Conservation (phyloP, 177 flowering plant species). For the Vitis hybrid region DNA sequence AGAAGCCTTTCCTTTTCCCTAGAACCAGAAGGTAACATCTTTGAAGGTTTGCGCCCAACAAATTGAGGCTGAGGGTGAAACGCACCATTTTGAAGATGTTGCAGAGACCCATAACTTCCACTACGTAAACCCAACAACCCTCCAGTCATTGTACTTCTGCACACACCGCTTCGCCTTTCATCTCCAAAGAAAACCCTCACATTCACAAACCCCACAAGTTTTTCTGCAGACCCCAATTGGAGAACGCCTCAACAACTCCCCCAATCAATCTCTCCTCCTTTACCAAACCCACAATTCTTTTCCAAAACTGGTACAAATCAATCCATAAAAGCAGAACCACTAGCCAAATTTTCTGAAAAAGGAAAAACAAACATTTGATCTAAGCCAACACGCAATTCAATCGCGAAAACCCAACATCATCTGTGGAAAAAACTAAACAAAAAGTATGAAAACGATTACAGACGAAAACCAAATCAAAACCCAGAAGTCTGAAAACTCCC, state of each 20-base stretch:
- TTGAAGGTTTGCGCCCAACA: conserved; percentile 32
- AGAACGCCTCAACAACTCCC: not conserved
- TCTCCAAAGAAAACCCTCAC: conserved; percentile 17
- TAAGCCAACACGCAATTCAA: too few relatives aligned
- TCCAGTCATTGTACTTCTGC: conserved; percentile 49
- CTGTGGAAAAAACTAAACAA: too few relatives aligned
- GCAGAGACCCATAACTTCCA: conserved; percentile 49
- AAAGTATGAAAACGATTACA: too few relatives aligned
- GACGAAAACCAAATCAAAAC: too few relatives aligned
- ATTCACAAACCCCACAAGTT: conserved; percentile 6
- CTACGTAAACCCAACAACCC: conserved; percentile 45
- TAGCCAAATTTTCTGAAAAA: conserved; percentile 4
- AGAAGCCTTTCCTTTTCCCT: conserved; percentile 49
- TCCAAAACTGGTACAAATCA: not conserved
- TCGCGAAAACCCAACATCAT: too few relatives aligned
- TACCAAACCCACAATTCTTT: not conserved
- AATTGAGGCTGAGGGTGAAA: conserved; percentile 13
- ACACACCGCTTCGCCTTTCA: conserved; percentile 19
- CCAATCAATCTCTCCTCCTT: not conserved
- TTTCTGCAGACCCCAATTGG: not conserved
- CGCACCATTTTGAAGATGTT: conserved; percentile 24
- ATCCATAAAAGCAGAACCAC: not conserved
- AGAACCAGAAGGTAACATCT: conserved; percentile 21
- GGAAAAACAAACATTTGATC: too few relatives aligned
- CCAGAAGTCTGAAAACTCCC: too few relatives aligned